Conservation (phyloP, 2,329 filamentous ascomycete species). For the Byssoonygena ceratinophila region DNA sequence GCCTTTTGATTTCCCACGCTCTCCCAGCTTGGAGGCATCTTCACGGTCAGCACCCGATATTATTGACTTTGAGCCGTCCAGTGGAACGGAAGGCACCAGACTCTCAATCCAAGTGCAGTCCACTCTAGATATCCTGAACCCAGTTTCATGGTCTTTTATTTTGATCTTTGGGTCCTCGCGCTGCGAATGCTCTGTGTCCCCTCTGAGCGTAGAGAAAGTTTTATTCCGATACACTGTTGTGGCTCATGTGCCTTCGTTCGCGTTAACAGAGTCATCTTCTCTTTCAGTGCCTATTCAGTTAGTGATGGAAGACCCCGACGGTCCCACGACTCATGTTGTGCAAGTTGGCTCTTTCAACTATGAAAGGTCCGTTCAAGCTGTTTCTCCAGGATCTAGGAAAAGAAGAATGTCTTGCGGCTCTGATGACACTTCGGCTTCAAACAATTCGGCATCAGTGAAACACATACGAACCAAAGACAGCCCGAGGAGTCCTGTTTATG, state of each 20-base stretch:
- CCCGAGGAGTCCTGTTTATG: constrained; percentile 43
- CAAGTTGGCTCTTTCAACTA: constrained; percentile 55
- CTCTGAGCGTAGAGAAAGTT: constrained; percentile 47
- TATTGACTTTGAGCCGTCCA: constrained; percentile 57
- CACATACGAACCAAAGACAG: constrained; percentile 40
- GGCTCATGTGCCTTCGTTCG: constrained; percentile 58
- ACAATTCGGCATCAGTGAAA: constrained; percentile 39
- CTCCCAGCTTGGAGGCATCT: constrained; percentile 55
- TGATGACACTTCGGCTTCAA: constrained; percentile 39
- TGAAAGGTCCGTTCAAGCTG: constrained; percentile 37
- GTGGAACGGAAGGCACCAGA: constrained; percentile 59
- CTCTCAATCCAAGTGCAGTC: constrained; percentile 65
- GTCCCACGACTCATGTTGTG: constrained; percentile 40
- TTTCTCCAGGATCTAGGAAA: constrained; percentile 42
- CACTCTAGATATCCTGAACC: constrained; percentile 60
- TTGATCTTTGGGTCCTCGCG: constrained; percentile 71
- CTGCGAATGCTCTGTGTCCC: constrained; percentile 56
- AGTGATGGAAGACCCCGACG: constrained; percentile 49
- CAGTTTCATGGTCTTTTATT: constrained; percentile 44
- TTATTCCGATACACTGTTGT: constrained; percentile 61
- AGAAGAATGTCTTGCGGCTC: constrained; percentile 46
- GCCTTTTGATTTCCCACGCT: constrained; percentile 52
- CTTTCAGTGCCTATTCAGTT: constrained; percentile 50
- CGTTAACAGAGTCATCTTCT: constrained; percentile 46
- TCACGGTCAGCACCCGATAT: constrained; percentile 53